Conservation (phyloP, 1,284 basidiomycete species). For the Marasmius oreades region DNA sequence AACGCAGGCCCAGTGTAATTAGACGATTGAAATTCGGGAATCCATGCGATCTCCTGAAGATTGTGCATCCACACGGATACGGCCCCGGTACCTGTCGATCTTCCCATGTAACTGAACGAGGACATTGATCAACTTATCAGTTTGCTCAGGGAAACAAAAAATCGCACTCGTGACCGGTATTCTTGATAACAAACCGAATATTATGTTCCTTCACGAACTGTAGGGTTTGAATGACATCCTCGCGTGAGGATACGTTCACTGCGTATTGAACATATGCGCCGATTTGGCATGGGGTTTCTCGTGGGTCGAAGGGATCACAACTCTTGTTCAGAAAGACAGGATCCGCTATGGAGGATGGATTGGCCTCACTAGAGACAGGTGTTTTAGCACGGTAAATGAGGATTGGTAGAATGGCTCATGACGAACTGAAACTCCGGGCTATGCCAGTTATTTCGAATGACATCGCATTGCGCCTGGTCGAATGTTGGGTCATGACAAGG, state of each 20-base stretch:
- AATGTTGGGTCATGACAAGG: conserved; percentile 17
- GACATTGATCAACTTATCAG: not conserved
- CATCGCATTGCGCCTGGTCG: conserved; percentile 8
- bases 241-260: conserved; percentile 19
- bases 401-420: too few relatives aligned
- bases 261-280: conserved; percentile 22
- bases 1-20: conserved; percentile 16
- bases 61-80: conserved; percentile 20
- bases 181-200: conserved; percentile 21
- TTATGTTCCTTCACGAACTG: conserved; percentile 20
- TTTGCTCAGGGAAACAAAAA: not conserved
- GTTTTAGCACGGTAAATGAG: too few relatives aligned
- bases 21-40: conserved; percentile 12
- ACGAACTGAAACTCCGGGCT: conserved; percentile 15
- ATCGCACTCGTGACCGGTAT: conserved; percentile 23
- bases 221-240: conserved; percentile 19
- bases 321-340: conserved; percentile 20
- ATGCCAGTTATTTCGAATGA: conserved; percentile 14
- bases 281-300: conserved; percentile 15
- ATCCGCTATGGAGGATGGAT: conserved; percentile 11
- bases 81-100: conserved; percentile 12
- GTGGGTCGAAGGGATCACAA: conserved; percentile 20
- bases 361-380: too few relatives aligned
- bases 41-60: conserved; percentile 14
- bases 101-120: conserved; percentile 20